Evolutionary conservation across 495 filamentous ascomycete genomes (phyloP), one percentile per base, ranked within the genome.

Genomic region (Tuber borchii): DNA sequence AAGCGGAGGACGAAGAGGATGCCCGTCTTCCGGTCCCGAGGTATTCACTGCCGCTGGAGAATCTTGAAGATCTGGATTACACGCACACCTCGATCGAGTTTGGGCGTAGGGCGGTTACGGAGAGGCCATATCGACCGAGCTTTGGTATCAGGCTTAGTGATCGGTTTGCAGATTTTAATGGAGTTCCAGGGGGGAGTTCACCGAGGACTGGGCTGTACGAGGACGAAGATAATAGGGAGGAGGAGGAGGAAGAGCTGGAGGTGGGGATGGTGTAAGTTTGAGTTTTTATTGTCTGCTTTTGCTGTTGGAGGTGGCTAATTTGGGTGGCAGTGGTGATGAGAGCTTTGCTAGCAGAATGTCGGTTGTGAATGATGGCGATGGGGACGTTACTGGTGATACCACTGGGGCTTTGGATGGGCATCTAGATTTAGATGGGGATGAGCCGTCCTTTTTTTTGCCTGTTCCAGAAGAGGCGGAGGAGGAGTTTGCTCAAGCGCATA

Each of bases 31-130:
- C 34, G 48, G 72, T 73, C 40, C 75, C 76, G 31, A 71, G 75
- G 40, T 74, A 73, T 19, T 73, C 75, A 10, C 46, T 77, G 12
- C 77, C 75, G 2, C 42, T 73, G 9, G 56, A 65, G 56, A 34
- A 34, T 48, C n/a, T 71, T 16, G 78, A 77, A 42, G 78, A 81
- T 37, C 19, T 80, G 20, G 77, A 80, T 34, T 70, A 72, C 12
- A 81, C 74, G 9, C 71, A 44, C 1, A 68, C 72, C 19, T 79
- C 75, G 12, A 65, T 81, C 26, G 79, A 81, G 74, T 74, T 77
- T 73, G 73, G 43, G n/a, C 74, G 78, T 2, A 78, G 78, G 12
- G 78, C 78, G 19, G 69, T 65, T 34, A 80, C 69, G 20, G 78
- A 80, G 73, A 77, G 73, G 71, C 77, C 74, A 0, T 74, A 68